Percentiles rank a stretch among this genome's conserved stretches.
Evolutionary conservation across 2,329 filamentous ascomycete genomes (phyloP).

Genomic region (Bipolaris bicolor): DNA sequence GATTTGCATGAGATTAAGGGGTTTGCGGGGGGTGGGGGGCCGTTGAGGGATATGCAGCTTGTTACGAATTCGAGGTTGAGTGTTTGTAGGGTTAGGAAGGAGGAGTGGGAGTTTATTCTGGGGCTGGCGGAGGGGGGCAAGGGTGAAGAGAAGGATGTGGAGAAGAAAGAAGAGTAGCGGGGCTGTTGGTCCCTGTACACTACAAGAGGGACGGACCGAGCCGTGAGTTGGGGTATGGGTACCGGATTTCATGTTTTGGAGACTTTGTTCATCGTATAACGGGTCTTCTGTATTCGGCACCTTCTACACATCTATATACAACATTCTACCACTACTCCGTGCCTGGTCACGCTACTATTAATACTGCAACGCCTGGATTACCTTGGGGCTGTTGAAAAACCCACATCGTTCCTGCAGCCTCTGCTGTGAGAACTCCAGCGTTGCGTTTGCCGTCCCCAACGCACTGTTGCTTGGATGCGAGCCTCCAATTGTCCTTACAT

Average conservation of each 20-base stretch:
- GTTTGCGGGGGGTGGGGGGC: slow-evolving; percentile 60
- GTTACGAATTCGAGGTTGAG: slow-evolving; percentile 82
- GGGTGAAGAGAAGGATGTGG: background rate
- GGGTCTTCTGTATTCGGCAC: background rate
- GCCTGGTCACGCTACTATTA: slow-evolving; percentile 30
- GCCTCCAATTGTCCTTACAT: slow-evolving; percentile 51
- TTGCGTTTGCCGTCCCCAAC: slow-evolving; percentile 45
- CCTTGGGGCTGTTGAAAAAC: slow-evolving; percentile 54
- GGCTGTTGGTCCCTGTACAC: background rate
- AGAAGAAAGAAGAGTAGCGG: background rate
- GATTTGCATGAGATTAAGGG: slow-evolving; percentile 73
- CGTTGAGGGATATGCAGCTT: slow-evolving; percentile 79
- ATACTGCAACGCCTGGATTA: slow-evolving; percentile 51
- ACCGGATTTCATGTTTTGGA: background rate
- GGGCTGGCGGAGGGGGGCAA: slow-evolving; percentile 51
- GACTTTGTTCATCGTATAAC: no score
- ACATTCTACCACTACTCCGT: slow-evolving; percentile 28
- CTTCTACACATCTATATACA: slow-evolving; percentile 1
- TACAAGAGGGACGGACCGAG: background rate
- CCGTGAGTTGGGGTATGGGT: no score
- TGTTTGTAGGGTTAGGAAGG: slow-evolving; percentile 70
- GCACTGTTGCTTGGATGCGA: slow-evolving; percentile 52
- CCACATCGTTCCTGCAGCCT: slow-evolving; percentile 56
- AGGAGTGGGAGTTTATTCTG: slow-evolving; percentile 71
- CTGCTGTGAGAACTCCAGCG: slow-evolving; percentile 43